A percentile compares a stretch with the other conserved stretches of the same genome.
Evolutionary conservation across 1,139 yeast species (phyloP).

Genomic region (Chernovozyma aurita): DNA sequence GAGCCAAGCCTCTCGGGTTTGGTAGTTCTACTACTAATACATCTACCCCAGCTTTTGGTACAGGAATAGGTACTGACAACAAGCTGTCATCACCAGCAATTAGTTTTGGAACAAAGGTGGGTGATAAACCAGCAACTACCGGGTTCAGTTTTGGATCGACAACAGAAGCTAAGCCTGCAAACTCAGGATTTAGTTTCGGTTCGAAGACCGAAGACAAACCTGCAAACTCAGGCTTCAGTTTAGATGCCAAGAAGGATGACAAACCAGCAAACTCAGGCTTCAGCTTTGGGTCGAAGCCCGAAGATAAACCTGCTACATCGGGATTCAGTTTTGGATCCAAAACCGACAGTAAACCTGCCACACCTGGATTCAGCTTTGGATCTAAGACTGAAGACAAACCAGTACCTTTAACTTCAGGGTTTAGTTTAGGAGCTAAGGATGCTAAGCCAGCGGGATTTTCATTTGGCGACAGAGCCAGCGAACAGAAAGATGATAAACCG

Average conservation of each 20-base stretch:
- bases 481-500: slow-evolving; percentile 10
- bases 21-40: too few species aligned
- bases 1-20: too few species aligned
- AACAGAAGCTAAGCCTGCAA: slow-evolving; percentile 13
- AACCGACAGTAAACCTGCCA: slow-evolving; percentile 11
- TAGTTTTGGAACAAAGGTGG: slow-evolving; percentile 1
- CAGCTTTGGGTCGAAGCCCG: slow-evolving; percentile 20
- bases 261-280: slow-evolving; percentile 11
- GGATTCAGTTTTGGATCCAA: slow-evolving; percentile 16
- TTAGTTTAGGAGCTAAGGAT: slow-evolving; percentile 6
- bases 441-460: slow-evolving; percentile 11
- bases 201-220: slow-evolving; percentile 13
- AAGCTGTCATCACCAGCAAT: not conserved
- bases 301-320: slow-evolving; percentile 11
- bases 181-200: slow-evolving; percentile 8
- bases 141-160: slow-evolving; percentile 11
- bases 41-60: too few species aligned
- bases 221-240: slow-evolving; percentile 16
- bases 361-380: slow-evolving; percentile 16
- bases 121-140: slow-evolving; percentile 13
- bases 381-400: slow-evolving; percentile 13
- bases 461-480: slow-evolving; percentile 7
- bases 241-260: slow-evolving; percentile 19
- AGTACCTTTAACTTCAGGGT: slow-evolving; percentile 10
- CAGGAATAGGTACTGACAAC: too few species aligned